phyloP scores from a whole-genome alignment of 208 protist genomes.

The Wallacemonas sp. region DNA sequence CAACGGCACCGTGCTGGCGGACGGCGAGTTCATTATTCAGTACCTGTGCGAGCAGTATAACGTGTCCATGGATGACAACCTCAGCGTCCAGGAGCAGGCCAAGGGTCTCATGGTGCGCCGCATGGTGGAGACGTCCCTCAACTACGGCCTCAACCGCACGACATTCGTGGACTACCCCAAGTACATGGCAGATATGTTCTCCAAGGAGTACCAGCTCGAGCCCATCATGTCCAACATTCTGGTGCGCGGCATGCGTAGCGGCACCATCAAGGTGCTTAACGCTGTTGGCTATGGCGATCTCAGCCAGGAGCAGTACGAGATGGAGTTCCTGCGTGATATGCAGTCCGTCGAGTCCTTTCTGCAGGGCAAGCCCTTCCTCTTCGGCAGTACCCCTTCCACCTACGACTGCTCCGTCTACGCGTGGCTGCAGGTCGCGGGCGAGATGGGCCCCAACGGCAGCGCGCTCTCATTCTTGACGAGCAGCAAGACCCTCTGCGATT shows the following conservation, averaged over 20 bases:
- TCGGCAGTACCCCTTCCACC: slow-evolving; percentile 50
- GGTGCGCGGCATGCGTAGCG: slow-evolving; percentile 49
- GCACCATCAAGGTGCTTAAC: slow-evolving; percentile 51
- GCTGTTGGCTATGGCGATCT: slow-evolving; percentile 55
- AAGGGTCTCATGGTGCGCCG: slow-evolving; percentile 43
- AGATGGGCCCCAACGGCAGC: slow-evolving; percentile 45
- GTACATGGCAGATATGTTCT: slow-evolving; percentile 58
- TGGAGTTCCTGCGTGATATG: slow-evolving; percentile 63
- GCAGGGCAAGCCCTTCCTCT: slow-evolving; percentile 37
- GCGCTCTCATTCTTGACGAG: slow-evolving; percentile 42
- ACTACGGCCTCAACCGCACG: slow-evolving; percentile 66
- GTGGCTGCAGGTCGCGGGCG: slow-evolving; percentile 57
- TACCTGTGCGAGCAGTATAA: slow-evolving; percentile 53
- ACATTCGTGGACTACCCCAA: slow-evolving; percentile 57
- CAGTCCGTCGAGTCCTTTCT: slow-evolving; percentile 59
- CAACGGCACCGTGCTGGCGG: slow-evolving; percentile 50
- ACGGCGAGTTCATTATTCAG: slow-evolving; percentile 62
- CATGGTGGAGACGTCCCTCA: slow-evolving; percentile 64
- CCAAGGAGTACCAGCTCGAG: slow-evolving; percentile 48
- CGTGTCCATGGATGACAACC: slow-evolving; percentile 46
- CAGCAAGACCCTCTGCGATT: slow-evolving; percentile 42
- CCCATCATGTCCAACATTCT: slow-evolving; percentile 41
- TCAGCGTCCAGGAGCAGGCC: slow-evolving; percentile 53
- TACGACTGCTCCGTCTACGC: slow-evolving; percentile 74
- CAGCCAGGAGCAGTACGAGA: slow-evolving; percentile 44